Percentiles rank a stretch among this genome's conserved stretches.
These are phyloP conservation scores for Mycosphaerella arachidis DNA, from an alignment of 2,329 filamentous ascomycete species.

Conservation along the genomic window DNA sequence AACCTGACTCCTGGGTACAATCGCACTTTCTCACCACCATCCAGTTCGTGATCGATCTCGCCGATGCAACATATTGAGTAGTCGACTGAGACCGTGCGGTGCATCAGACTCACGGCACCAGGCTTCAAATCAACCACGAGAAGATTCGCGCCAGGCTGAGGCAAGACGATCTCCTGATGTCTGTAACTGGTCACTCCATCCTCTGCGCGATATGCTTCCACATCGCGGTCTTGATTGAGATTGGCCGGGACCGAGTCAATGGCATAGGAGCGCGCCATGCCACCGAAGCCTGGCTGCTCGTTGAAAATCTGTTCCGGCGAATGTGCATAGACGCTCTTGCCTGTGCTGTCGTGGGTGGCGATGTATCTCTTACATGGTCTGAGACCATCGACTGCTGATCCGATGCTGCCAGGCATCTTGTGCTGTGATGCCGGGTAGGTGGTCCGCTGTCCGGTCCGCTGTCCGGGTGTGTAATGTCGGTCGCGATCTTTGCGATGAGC, in stretches of 20 bases:
- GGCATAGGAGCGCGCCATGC: conserved; percentile 17
- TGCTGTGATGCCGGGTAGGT: background rate
- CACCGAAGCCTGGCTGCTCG: conserved; percentile 6
- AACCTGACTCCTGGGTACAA: conserved; percentile 18
- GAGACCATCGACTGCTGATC: conserved; percentile 11
- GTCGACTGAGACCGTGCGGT: conserved; percentile 22
- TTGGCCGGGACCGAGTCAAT: conserved; percentile 18
- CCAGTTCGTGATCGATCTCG: conserved; percentile 23
- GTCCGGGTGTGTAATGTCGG: too few species aligned
- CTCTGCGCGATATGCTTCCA: conserved; percentile 19
- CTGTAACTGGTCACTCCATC: conserved; percentile 15
- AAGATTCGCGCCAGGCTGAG: conserved; percentile 18
- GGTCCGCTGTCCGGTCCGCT: background rate
- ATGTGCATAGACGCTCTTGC: conserved; percentile 19
- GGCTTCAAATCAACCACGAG: conserved; percentile 21
- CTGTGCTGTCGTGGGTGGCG: conserved; percentile 18
- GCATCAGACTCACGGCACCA: conserved; percentile 19
- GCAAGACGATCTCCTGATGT: conserved; percentile 13
- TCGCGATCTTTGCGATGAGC: too few species aligned
- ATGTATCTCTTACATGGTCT: conserved; percentile 23
- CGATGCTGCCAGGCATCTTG: conserved; percentile 8
- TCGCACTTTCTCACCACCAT: conserved; percentile 20
- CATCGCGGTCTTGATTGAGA: conserved; percentile 15
- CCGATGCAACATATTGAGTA: conserved; percentile 19
- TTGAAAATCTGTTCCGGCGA: conserved; percentile 18